A percentile compares a stretch with the other conserved stretches of the same genome.
Evolutionary conservation across 2,329 filamentous ascomycete species (phyloP).

Genomic region (Monosporascus ibericus): DNA sequence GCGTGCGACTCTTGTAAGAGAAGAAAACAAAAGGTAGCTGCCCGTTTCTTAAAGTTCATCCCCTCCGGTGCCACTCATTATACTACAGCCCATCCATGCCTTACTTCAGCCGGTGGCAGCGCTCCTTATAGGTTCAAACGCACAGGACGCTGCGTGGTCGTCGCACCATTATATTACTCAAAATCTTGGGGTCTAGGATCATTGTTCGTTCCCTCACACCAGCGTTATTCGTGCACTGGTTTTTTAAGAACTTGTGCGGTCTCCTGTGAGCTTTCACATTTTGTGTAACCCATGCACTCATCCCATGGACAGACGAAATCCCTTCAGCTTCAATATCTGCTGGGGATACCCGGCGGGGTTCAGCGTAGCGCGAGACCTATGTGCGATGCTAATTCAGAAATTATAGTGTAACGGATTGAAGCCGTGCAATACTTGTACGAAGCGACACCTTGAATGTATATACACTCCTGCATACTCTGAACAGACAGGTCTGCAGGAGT

Average conservation of each 20-base stretch:
- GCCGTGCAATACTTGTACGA: slow-evolving; percentile 53
- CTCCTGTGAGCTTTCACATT: neutral
- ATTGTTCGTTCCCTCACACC: neutral
- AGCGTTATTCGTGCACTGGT: neutral
- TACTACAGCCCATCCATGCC: neutral
- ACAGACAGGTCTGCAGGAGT: slow-evolving; percentile 21
- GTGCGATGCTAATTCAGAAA: neutral
- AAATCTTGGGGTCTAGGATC: neutral
- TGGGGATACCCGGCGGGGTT: neutral
- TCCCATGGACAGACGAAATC: neutral
- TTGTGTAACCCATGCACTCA: neutral
- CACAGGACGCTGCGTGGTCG: neutral
- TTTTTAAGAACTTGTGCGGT: neutral
- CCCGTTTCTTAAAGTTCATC: neutral
- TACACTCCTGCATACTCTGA: slow-evolving; percentile 33
- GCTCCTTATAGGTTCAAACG: neutral
- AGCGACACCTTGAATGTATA: slow-evolving; percentile 40
- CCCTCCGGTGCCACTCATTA: neutral
- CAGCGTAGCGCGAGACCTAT: neutral
- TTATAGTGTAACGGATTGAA: slow-evolving; percentile 51
- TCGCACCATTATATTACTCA: neutral
- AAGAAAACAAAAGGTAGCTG: slow-evolving; percentile 59
- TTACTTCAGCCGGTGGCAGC: neutral
- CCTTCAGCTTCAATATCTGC: neutral
- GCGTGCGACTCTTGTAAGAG: slow-evolving; percentile 61